These are phyloP conservation scores for Helotiales sp. DNA, from an alignment of 2,329 filamentous ascomycete species.

Conservation along the genomic window DNA sequence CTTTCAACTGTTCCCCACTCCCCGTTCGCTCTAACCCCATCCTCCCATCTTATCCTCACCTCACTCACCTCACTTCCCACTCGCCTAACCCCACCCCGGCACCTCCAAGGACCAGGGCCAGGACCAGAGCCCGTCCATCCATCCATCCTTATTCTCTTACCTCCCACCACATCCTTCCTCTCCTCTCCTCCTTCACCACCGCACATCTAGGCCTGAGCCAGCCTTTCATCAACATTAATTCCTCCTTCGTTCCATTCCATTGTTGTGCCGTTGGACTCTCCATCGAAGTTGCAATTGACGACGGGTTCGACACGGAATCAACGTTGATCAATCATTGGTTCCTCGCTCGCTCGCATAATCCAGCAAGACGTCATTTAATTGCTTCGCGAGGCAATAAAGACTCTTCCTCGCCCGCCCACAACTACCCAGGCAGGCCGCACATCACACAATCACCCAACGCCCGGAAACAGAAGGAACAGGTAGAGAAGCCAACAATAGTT, in stretches of 20 bases:
- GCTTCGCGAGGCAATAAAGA: constrained; percentile 2
- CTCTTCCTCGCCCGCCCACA: constrained; percentile 9
- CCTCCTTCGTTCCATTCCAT: neutral
- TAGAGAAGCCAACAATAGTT: constrained; percentile 34
- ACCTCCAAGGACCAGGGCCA: neutral
- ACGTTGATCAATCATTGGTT: constrained; percentile 5
- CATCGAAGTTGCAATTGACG: constrained; percentile 7
- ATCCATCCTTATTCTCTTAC: constrained; percentile 18
- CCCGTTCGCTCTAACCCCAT: neutral
- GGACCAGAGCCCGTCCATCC: neutral
- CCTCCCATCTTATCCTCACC: constrained; percentile 3
- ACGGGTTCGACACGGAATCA: neutral
- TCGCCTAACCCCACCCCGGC: neutral
- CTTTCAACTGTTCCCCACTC: constrained; percentile 1
- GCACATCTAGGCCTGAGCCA: constrained; percentile 40
- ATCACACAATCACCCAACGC: constrained; percentile 6
- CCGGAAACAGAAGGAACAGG: constrained; percentile 37
- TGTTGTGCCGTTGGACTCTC: constrained; percentile 7
- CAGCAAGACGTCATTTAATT: constrained; percentile 26
- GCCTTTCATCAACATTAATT: constrained; percentile 32
- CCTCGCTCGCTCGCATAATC: constrained; percentile 20
- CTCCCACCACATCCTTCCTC: constrained; percentile 19
- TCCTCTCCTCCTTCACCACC: constrained; percentile 26
- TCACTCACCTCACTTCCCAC: constrained; percentile 55
- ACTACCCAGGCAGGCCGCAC: constrained; percentile 8